Percentiles rank a stretch among this genome's conserved stretches.
These are phyloP conservation scores for Citrullus mucosospermus DNA, from an alignment of 306 rosid genomes.

Conservation along the genomic window DNA sequence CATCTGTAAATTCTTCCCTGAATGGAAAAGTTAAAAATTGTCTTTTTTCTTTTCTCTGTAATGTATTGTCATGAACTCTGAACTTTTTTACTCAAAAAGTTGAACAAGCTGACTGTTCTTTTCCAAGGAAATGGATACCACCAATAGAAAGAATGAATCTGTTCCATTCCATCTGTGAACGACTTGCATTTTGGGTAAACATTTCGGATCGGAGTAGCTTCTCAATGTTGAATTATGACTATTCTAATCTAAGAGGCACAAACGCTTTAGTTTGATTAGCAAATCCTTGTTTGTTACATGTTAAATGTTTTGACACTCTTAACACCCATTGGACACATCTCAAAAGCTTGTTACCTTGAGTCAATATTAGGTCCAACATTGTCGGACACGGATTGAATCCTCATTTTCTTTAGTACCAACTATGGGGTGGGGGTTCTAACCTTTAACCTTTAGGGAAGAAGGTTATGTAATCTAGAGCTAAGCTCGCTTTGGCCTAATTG, in stretches of 20 bases:
- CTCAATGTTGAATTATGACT: not conserved
- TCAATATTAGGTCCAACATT: too few species aligned
- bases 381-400: too few species aligned
- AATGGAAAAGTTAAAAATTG: not conserved
- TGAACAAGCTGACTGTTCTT: not conserved
- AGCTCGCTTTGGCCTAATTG: too few species aligned
- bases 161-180: not conserved
- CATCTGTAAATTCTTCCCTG: not conserved
- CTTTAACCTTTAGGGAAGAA: too few species aligned
- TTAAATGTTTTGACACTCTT: too few species aligned
- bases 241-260: not conserved
- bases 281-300: not conserved
- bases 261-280: not conserved
- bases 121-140: not conserved
- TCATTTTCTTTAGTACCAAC: too few species aligned
- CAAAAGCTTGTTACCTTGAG: too few species aligned
- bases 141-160: not conserved
- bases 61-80: not conserved
- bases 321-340: too few species aligned
- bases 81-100: not conserved
- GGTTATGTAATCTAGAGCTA: too few species aligned
- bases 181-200: not conserved
- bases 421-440: too few species aligned
- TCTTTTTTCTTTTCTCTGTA: not conserved
- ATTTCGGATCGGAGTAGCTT: not conserved